A percentile compares a stretch with the other conserved stretches of the same genome.
Evolutionary conservation across 2,329 filamentous ascomycete species (phyloP).

Genomic region (Ascochyta koolunga): DNA sequence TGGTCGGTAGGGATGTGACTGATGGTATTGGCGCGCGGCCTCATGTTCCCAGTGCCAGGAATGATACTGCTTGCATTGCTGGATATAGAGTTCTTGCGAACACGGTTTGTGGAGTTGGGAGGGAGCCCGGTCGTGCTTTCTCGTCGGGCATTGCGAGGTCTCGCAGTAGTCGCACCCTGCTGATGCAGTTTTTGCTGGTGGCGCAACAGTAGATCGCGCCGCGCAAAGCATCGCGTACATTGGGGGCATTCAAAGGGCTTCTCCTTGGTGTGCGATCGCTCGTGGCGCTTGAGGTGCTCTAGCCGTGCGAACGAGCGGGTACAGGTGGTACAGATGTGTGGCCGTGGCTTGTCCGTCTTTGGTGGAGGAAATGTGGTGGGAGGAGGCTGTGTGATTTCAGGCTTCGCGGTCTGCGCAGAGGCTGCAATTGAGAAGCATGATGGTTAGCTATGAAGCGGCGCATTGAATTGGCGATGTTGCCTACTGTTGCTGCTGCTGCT

Average conservation of each 20-base stretch:
- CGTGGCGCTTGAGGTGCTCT: conserved; percentile 96
- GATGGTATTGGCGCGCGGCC: conserved; percentile 93
- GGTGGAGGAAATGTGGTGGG: conserved; percentile 70
- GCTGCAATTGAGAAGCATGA: conserved; percentile 25
- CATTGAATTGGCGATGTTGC: conserved; percentile 13
- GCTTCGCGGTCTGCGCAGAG: conserved; percentile 41
- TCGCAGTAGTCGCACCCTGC: conserved; percentile 83
- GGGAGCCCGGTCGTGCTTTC: conserved; percentile 83
- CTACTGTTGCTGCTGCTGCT: conserved; percentile 44
- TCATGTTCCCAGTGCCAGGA: conserved; percentile 65
- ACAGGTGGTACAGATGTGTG: conserved; percentile 92
- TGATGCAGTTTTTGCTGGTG: conserved; percentile 99
- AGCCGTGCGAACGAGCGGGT: conserved; percentile 90
- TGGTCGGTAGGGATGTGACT: conserved; percentile 84
- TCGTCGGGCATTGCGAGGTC: conserved; percentile 80
- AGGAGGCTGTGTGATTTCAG: conserved; percentile 34
- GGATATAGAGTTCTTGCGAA: conserved; percentile 91
- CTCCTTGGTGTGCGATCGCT: conserved; percentile 97
- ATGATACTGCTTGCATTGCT: conserved; percentile 58
- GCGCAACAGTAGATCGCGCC: conserved; percentile 85
- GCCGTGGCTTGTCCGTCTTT: conserved; percentile 96
- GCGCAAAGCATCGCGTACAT: conserved; percentile 91
- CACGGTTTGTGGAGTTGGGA: conserved; percentile 71
- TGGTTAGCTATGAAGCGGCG: conserved; percentile 25
- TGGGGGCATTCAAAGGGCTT: conserved; percentile 98